Conservation (phyloP, 164 flowering plant genomes). For the Saururus chinensis region DNA sequence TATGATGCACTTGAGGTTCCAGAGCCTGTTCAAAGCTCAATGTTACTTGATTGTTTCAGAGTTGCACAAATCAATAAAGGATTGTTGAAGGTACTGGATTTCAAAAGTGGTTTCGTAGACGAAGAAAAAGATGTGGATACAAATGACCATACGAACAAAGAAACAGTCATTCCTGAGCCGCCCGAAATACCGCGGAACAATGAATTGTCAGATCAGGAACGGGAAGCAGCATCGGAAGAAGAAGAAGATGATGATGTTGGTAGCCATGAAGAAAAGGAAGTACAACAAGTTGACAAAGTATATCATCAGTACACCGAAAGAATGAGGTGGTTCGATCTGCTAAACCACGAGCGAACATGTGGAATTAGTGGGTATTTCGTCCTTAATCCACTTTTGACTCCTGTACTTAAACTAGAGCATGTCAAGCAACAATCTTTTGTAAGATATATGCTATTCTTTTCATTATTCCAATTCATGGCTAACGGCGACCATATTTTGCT, state of each 20-base stretch:
- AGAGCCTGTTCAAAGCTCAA: slow-evolving; percentile 5
- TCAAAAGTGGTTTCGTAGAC: slow-evolving; percentile 1
- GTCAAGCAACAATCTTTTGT: too few species aligned
- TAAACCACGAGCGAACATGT: slow-evolving; percentile 32
- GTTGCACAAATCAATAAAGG: not conserved
- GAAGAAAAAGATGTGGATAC: slow-evolving; percentile 2
- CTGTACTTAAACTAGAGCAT: too few species aligned
- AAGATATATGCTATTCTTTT: too few species aligned
- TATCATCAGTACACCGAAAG: slow-evolving; percentile 26
- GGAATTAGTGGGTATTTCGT: slow-evolving; percentile 25
- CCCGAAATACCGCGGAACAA: not conserved
- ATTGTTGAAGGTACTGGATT: not conserved
- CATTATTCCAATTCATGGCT: too few species aligned
- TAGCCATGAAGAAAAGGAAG: slow-evolving; percentile 9
- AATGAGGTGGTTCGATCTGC: slow-evolving; percentile 44
- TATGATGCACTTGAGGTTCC: slow-evolving; percentile 5
- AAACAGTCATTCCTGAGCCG: not conserved
- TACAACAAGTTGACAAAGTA: slow-evolving; percentile 23
- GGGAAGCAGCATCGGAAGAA: not conserved
- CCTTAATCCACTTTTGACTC: too few species aligned
- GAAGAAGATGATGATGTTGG: slow-evolving; percentile 8
- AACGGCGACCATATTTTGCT: not conserved
- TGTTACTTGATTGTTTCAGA: slow-evolving; percentile 1
- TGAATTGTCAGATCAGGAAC: not conserved
- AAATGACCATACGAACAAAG: not conserved